These are phyloP conservation scores for Colletotrichum navitas DNA, from an alignment of 2,329 filamentous ascomycete genomes.

Conservation along the genomic window DNA sequence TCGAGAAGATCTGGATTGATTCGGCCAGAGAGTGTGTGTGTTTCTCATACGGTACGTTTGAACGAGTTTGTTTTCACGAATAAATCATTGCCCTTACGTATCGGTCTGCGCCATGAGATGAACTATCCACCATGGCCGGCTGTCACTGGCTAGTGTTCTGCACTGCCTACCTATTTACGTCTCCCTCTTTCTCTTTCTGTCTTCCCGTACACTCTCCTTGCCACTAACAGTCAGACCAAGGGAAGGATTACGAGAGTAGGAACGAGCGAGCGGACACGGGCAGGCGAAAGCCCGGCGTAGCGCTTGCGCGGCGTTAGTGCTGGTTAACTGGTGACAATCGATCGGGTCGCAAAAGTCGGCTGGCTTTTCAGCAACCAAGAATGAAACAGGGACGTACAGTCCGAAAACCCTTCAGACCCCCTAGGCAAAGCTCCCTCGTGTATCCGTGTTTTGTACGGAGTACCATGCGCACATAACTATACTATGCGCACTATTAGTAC, in stretches of 20 bases:
- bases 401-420: constrained; percentile 4
- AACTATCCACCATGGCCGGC: constrained; percentile 10
- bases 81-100: constrained; percentile 24
- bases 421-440: neutral
- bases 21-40: neutral
- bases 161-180: neutral
- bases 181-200: neutral
- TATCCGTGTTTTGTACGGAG: neutral
- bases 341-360: constrained; percentile 29
- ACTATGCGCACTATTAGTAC: too few relatives aligned
- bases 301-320: constrained; percentile 4
- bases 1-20: neutral
- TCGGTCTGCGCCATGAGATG: constrained; percentile 28
- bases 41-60: constrained; percentile 20
- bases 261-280: constrained; percentile 7
- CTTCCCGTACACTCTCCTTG: neutral
- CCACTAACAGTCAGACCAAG: neutral
- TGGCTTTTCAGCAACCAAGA: constrained; percentile 32
- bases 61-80: constrained; percentile 22
- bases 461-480: neutral
- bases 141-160: neutral
- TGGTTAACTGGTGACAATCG: constrained; percentile 19
- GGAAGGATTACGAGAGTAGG: constrained; percentile 5
- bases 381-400: constrained; percentile 34
- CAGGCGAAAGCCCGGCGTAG: constrained; percentile 7